phyloP scores from a whole-genome alignment of 495 filamentous ascomycete genomes.

The Pseudotulostoma volvatum region DNA sequence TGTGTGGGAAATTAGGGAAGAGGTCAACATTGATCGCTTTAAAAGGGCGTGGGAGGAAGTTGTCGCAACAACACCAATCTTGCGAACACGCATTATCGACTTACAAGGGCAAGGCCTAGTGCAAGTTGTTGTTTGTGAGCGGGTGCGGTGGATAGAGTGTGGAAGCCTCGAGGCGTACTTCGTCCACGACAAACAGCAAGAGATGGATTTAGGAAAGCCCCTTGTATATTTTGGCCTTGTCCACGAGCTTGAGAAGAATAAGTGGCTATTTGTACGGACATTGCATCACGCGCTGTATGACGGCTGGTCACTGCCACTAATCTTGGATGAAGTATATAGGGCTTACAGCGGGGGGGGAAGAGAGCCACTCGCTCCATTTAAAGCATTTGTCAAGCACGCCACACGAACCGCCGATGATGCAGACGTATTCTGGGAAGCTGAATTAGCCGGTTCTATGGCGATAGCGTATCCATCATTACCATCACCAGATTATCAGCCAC shows the following conservation, averaged over 20 bases:
- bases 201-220: background rate
- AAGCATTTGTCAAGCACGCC: conserved; percentile 15
- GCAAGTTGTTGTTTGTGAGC: conserved; percentile 20
- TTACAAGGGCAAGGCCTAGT: conserved; percentile 7
- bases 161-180: background rate
- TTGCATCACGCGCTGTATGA: conserved; percentile 45
- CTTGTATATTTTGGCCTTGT: background rate
- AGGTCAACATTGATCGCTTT: conserved; percentile 18
- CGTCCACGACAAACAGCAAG: background rate
- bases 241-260: background rate
- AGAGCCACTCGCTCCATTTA: background rate
- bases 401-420: conserved; percentile 6
- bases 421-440: conserved; percentile 17
- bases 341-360: conserved; percentile 14
- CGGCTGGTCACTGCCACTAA: conserved; percentile 32
- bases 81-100: conserved; percentile 29
- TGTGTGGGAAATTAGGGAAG: conserved; percentile 12
- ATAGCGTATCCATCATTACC: conserved; percentile 37
- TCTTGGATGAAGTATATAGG: conserved; percentile 9
- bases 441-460: conserved; percentile 24
- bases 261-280: background rate
- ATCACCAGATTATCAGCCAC: too few relatives aligned
- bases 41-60: conserved; percentile 23
- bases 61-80: conserved; percentile 13
- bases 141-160: background rate